phyloP scores from a whole-genome alignment of 495 filamentous ascomycete genomes.

The Oidiodendron maius region DNA sequence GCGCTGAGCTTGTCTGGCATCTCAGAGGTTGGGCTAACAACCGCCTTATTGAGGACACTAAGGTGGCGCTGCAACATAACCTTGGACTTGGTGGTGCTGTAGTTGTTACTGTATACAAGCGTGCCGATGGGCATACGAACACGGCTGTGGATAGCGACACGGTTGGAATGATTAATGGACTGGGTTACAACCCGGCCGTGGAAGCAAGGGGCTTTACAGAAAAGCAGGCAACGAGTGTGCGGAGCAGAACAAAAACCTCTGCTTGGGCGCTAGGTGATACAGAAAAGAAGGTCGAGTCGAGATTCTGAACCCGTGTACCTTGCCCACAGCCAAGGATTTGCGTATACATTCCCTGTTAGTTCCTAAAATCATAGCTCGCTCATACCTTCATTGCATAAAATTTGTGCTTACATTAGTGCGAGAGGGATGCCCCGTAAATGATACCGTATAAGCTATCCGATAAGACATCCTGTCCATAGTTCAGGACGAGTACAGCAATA shows the following conservation, averaged over 20 bases:
- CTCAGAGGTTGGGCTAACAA: constrained; percentile 96
- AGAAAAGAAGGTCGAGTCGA: constrained; percentile 56
- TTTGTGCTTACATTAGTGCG: no score
- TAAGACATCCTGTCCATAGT: no score
- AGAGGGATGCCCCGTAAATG: no score
- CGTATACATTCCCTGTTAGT: no score
- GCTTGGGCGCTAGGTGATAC: constrained; percentile 72
- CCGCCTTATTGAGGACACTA: constrained; percentile 61
- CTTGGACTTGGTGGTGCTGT: constrained; percentile 87
- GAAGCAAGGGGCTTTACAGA: constrained; percentile 80
- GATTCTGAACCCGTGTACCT: constrained; percentile 37
- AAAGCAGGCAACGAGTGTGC: constrained; percentile 63
- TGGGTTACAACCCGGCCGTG: constrained; percentile 91
- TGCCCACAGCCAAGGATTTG: no score
- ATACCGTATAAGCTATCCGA: no score
- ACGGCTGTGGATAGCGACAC: constrained; percentile 46
- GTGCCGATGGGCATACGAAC: constrained; percentile 70
- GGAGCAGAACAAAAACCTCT: constrained; percentile 62
- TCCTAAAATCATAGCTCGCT: no score
- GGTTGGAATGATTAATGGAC: constrained; percentile 57
- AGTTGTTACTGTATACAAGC: constrained; percentile 84
- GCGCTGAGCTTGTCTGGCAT: constrained; percentile 94
- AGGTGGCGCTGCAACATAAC: constrained; percentile 84
- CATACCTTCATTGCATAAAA: no score
- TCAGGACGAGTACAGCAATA: no score